Percentiles rank a stretch among this genome's conserved stretches.
Conservation (phyloP, 2,329 filamentous ascomycete species). For the Scortechinia acanthostroma region DNA sequence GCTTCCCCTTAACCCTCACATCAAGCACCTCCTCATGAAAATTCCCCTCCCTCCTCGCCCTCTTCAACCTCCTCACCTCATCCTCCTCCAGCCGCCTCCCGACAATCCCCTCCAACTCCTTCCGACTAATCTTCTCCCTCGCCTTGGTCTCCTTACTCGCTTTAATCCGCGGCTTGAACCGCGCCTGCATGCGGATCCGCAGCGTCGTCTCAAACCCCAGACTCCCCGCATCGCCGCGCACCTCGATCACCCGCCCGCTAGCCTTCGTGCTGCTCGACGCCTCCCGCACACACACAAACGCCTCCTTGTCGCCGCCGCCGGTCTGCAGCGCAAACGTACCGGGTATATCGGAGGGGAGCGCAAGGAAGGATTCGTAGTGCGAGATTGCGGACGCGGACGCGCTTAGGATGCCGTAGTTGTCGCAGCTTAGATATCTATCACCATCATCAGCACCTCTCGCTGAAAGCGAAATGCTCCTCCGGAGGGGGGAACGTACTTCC, state of each 20-base stretch:
- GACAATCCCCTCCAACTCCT: constrained; percentile 75
- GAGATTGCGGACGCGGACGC: constrained; percentile 77
- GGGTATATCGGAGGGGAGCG: constrained; percentile 35
- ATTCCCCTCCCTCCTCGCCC: constrained; percentile 75
- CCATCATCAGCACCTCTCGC: constrained; percentile 3
- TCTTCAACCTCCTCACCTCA: constrained; percentile 78
- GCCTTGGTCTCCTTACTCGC: constrained; percentile 78
- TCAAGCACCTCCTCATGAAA: constrained; percentile 83
- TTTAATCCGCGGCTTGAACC: constrained; percentile 80
- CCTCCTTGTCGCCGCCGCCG: not conserved
- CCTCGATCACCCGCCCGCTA: constrained; percentile 42
- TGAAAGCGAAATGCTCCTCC: constrained; percentile 2
- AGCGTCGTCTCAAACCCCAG: constrained; percentile 66
- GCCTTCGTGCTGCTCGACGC: constrained; percentile 33
- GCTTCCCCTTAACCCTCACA: constrained; percentile 84
- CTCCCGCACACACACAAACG: constrained; percentile 47
- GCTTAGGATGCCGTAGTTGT: constrained; percentile 72
- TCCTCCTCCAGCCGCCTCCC: constrained; percentile 74
- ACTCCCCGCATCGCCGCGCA: constrained; percentile 69
- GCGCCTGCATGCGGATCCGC: constrained; percentile 85
- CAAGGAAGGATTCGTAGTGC: constrained; percentile 72
- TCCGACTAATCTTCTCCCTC: constrained; percentile 75
- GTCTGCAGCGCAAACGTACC: not conserved
- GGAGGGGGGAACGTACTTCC: constrained; percentile 45
- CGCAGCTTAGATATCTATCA: constrained; percentile 73